These are phyloP conservation scores for Kalanchoe fedtschenkoi DNA, from an alignment of 164 flowering plant genomes.

Conservation along the genomic window DNA sequence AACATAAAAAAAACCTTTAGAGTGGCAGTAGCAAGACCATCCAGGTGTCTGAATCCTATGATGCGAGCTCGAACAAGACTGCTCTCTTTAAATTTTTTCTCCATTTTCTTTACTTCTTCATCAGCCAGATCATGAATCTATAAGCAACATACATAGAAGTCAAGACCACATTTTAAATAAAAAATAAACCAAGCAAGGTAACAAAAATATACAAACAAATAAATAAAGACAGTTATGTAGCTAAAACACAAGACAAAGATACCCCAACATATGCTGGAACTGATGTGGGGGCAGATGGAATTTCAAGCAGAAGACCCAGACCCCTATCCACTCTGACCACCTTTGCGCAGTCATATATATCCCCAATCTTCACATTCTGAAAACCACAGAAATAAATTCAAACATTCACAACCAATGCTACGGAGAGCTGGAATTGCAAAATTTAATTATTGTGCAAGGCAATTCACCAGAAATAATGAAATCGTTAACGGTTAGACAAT, in stretches of 20 bases:
- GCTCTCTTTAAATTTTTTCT: slow-evolving; percentile 69
- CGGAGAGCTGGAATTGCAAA: neutral
- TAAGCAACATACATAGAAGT: neutral
- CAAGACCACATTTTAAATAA: neutral
- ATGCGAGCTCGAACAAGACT: slow-evolving; percentile 62
- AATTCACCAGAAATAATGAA: neutral
- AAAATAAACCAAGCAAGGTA: neutral
- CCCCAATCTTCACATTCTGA: slow-evolving; percentile 71
- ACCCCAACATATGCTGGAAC: slow-evolving; percentile 80
- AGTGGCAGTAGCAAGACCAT: slow-evolving; percentile 73
- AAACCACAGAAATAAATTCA: slow-evolving; percentile 8
- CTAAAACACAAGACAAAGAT: slow-evolving; percentile 20
- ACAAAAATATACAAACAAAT: neutral
- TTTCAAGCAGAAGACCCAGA: slow-evolving; percentile 71
- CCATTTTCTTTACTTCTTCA: slow-evolving; percentile 47
- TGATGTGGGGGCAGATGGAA: slow-evolving; percentile 57
- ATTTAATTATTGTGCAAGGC: neutral
- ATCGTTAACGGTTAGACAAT: too few species aligned
- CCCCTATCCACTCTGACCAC: slow-evolving; percentile 86
- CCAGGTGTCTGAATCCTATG: slow-evolving; percentile 69
- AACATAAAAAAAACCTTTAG: slow-evolving; percentile 47
- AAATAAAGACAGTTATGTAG: neutral
- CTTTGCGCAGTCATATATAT: slow-evolving; percentile 64
- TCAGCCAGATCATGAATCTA: slow-evolving; percentile 75
- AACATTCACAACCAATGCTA: neutral